Percentiles rank a stretch among this genome's conserved stretches.
Conservation (phyloP, 2,329 filamentous ascomycete genomes). For the Ceratocystis huliohia region DNA sequence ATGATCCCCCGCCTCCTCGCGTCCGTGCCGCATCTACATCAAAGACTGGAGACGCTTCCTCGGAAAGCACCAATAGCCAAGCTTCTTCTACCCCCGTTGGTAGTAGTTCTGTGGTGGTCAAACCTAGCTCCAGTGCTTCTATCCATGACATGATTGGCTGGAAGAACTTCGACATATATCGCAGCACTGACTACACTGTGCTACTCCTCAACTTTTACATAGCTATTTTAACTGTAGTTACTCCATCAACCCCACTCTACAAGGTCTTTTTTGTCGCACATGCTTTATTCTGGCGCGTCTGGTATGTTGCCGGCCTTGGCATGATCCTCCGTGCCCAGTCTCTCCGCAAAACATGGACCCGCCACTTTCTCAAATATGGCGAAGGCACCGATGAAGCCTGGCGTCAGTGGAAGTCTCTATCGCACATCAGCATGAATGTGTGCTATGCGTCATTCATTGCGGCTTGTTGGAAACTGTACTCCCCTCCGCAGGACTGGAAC, state of each 20-base stretch:
- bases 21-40: slow-evolving; percentile 34
- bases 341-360: slow-evolving; percentile 83
- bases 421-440: slow-evolving; percentile 83
- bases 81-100: slow-evolving; percentile 24
- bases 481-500: slow-evolving; percentile 70
- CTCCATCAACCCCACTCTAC: slow-evolving; percentile 62
- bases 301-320: slow-evolving; percentile 83
- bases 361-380: slow-evolving; percentile 94
- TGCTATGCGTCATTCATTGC: slow-evolving; percentile 81
- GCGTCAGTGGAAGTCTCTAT: slow-evolving; percentile 95
- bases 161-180: slow-evolving; percentile 75
- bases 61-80: slow-evolving; percentile 21
- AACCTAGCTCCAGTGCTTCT: slow-evolving; percentile 41
- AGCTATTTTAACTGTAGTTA: slow-evolving; percentile 57
- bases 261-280: slow-evolving; percentile 71
- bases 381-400: slow-evolving; percentile 84
- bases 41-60: slow-evolving; percentile 9
- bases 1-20: slow-evolving; percentile 77
- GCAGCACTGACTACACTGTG: slow-evolving; percentile 71
- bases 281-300: slow-evolving; percentile 71
- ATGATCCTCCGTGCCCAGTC: slow-evolving; percentile 77
- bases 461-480: slow-evolving; percentile 94
- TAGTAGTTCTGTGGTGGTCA: slow-evolving; percentile 23
- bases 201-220: slow-evolving; percentile 66
- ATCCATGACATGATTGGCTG: slow-evolving; percentile 77